Conservation (phyloP, 805 yeast species). For the Ogataea methylovora region DNA sequence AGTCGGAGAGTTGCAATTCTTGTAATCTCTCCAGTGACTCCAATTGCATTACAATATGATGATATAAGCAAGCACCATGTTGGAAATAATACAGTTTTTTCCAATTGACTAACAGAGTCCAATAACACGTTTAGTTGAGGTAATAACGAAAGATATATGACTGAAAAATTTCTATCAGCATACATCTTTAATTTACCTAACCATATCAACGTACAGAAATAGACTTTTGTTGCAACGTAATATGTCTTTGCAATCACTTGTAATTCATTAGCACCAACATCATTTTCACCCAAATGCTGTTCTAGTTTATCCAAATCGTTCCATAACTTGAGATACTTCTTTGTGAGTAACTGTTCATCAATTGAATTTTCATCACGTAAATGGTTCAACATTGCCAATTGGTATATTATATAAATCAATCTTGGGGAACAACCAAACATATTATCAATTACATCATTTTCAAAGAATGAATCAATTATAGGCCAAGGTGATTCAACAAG, state of each 20-base stretch:
- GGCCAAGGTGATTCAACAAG: constrained; percentile 17
- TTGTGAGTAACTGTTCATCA: constrained; percentile 2
- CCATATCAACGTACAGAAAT: constrained; percentile 10
- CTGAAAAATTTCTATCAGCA: not conserved
- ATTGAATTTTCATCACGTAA: constrained; percentile 3
- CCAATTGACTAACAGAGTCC: not conserved
- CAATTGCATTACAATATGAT: constrained; percentile 10
- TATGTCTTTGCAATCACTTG: constrained; percentile 15
- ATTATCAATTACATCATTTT: constrained; percentile 19
- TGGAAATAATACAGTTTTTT: constrained; percentile 19
- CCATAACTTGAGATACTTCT: not conserved
- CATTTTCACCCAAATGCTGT: not conserved
- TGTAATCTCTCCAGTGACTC: constrained; percentile 8
- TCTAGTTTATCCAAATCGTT: not conserved
- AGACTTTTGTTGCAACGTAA: constrained; percentile 11
- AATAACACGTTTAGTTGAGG: not conserved
- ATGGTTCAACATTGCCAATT: constrained; percentile 14
- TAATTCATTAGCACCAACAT: constrained; percentile 1
- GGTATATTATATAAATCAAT: constrained; percentile 16
- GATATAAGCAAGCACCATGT: constrained; percentile 24
- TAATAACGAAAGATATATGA: not conserved
- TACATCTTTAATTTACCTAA: constrained; percentile 5
- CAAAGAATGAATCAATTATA: constrained; percentile 16
- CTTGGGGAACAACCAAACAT: constrained; percentile 28
- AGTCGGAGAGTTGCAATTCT: constrained; percentile 13